These are phyloP conservation scores for Friedmanniomyces endolithicus DNA, from an alignment of 495 filamentous ascomycete species.

Conservation along the genomic window DNA sequence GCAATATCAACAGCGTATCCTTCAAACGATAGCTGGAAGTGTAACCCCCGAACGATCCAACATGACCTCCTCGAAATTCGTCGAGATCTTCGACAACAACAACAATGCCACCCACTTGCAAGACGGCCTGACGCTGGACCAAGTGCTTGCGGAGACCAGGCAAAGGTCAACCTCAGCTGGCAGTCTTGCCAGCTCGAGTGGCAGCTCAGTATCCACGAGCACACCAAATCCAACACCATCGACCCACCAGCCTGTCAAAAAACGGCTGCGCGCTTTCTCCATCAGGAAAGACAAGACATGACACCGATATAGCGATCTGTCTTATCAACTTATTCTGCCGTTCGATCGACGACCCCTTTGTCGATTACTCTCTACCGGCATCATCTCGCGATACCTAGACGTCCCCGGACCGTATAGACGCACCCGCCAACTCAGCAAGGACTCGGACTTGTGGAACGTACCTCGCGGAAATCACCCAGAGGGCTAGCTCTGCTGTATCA, in stretches of 20 bases:
- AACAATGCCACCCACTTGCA: slow-evolving; percentile 20
- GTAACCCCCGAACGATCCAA: not conserved
- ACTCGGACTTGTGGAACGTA: too few species aligned
- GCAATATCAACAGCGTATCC: too few species aligned
- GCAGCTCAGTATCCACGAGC: not conserved
- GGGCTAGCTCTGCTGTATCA: too few species aligned
- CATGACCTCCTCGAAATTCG: slow-evolving; percentile 23
- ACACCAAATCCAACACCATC: not conserved
- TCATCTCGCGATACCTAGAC: too few species aligned
- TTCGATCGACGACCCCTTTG: too few species aligned
- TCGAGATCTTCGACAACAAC: slow-evolving; percentile 27
- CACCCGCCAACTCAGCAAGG: too few species aligned
- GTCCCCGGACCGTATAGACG: too few species aligned
- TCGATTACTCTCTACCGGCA: too few species aligned
- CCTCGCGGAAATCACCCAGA: too few species aligned
- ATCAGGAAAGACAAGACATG: too few species aligned
- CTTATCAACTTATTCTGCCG: too few species aligned
- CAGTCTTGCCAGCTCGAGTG: slow-evolving; percentile 1
- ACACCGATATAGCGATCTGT: too few species aligned
- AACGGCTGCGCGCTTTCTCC: not conserved
- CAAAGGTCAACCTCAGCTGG: slow-evolving; percentile 21
- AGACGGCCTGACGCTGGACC: slow-evolving; percentile 26
- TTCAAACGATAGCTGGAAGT: not conserved
- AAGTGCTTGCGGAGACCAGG: slow-evolving; percentile 26
- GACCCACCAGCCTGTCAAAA: not conserved